phyloP scores from a whole-genome alignment of 2,329 filamentous ascomycete genomes.

The Fusarium piperis region DNA sequence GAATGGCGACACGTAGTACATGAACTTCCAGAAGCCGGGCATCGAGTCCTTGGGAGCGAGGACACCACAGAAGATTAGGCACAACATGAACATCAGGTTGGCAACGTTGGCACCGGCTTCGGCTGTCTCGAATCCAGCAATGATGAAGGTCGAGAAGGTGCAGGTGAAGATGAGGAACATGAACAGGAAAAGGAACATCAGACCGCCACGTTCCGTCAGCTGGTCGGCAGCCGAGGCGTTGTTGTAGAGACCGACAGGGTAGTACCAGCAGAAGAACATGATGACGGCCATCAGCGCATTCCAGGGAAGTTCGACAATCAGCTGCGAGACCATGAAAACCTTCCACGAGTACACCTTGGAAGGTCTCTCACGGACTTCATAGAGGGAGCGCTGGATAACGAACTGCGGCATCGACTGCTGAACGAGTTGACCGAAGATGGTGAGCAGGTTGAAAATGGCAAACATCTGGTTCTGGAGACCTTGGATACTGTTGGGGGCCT shows the following conservation, averaged over 20 bases:
- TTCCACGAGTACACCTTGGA: conserved; percentile 88
- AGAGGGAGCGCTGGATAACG: conserved; percentile 81
- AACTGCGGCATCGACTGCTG: conserved; percentile 90
- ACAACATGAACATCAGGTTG: conserved; percentile 71
- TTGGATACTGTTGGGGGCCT: conserved; percentile 75
- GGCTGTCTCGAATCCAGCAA: conserved; percentile 72
- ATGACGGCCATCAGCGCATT: conserved; percentile 80
- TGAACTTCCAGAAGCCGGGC: conserved; percentile 60
- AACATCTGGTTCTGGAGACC: conserved; percentile 90
- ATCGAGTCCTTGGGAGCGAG: conserved; percentile 55
- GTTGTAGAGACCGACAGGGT: conserved; percentile 79
- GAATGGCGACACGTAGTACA: conserved; percentile 81
- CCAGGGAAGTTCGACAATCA: conserved; percentile 87
- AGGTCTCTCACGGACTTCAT: conserved; percentile 86
- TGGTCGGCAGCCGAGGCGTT: conserved; percentile 72
- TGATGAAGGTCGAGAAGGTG: conserved; percentile 82
- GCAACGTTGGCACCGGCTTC: conserved; percentile 75
- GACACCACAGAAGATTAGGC: conserved; percentile 53
- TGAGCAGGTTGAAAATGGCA: conserved; percentile 83
- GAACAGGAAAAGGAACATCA: conserved; percentile 82
- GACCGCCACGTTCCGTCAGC: conserved; percentile 73
- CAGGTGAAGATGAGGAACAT: conserved; percentile 82
- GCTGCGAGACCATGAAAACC: conserved; percentile 84
- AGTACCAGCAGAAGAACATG: conserved; percentile 86
- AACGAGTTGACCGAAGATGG: conserved; percentile 81